Conservation (phyloP, 2,329 filamentous ascomycete genomes). For the Amesomyces nigricolor region DNA sequence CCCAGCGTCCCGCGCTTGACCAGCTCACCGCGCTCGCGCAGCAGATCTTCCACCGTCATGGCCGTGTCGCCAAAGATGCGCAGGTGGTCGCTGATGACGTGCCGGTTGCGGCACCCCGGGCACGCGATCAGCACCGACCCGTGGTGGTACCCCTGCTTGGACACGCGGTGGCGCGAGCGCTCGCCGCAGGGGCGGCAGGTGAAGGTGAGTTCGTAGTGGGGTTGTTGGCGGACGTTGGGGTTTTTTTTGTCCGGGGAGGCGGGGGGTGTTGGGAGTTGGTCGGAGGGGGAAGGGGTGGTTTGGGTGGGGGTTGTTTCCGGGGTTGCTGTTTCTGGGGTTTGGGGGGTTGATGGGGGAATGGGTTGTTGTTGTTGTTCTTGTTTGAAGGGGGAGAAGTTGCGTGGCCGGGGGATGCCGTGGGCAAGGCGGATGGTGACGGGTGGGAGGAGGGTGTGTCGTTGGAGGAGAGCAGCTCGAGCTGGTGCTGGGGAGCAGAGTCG, state of each 20-base stretch:
- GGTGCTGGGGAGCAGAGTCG: slow-evolving; percentile 5
- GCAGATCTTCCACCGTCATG: slow-evolving; percentile 70
- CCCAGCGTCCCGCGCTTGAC: slow-evolving; percentile 67
- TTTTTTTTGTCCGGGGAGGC: neutral
- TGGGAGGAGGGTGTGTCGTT: neutral
- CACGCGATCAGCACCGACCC: slow-evolving; percentile 87
- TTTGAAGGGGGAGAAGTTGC: slow-evolving; percentile 34
- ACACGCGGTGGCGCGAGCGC: slow-evolving; percentile 78
- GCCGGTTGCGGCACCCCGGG: slow-evolving; percentile 76
- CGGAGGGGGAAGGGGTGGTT: slow-evolving; percentile 22
- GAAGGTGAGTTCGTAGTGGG: slow-evolving; percentile 82
- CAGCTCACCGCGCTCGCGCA: slow-evolving; percentile 67
- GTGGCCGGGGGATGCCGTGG: slow-evolving; percentile 31
- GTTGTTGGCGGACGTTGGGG: slow-evolving; percentile 36
- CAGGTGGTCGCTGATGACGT: slow-evolving; percentile 88
- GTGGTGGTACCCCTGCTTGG: slow-evolving; percentile 91
- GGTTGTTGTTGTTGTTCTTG: slow-evolving; percentile 33
- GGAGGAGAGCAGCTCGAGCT: neutral
- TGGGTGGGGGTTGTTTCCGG: neutral
- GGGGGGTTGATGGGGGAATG: slow-evolving; percentile 28
- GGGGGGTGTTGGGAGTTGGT: slow-evolving; percentile 4
- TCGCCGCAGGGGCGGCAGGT: slow-evolving; percentile 82
- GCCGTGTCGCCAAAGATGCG: slow-evolving; percentile 66
- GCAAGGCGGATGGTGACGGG: slow-evolving; percentile 21
- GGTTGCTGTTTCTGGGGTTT: slow-evolving; percentile 38